Evolutionary conservation across 225 moss, liverwort and hornwort species (phyloP).

Genomic region (Lunularia cruciata): DNA sequence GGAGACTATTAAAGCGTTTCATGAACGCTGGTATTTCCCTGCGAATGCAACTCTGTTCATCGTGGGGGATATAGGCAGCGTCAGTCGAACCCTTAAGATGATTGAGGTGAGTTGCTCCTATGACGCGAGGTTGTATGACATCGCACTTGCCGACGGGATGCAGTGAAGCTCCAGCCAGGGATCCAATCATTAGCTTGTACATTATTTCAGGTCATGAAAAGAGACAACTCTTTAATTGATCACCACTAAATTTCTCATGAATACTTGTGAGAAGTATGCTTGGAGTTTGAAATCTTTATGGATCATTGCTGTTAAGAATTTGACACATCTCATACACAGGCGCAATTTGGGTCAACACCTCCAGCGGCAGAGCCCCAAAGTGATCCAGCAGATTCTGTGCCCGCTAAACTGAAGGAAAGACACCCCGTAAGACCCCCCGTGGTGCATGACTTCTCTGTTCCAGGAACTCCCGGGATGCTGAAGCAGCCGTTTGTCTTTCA

Average conservation of each 20-base stretch:
- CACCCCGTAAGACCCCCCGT: slow-evolving; percentile 88
- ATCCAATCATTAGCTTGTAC: too few species aligned
- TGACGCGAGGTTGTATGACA: neutral
- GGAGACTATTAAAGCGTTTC: slow-evolving; percentile 94
- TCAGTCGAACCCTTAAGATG: slow-evolving; percentile 95
- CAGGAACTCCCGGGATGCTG: slow-evolving; percentile 54
- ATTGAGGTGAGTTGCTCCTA: slow-evolving; percentile 68
- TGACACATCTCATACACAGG: slow-evolving; percentile 37
- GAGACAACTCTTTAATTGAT: too few species aligned
- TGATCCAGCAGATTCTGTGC: slow-evolving; percentile 39
- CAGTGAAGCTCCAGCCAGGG: neutral
- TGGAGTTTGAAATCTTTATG: neutral
- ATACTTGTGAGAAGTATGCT: neutral
- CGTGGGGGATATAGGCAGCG: slow-evolving; percentile 96
- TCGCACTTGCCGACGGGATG: neutral
- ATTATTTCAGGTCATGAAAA: neutral
- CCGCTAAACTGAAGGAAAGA: slow-evolving; percentile 63
- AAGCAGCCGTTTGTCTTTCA: slow-evolving; percentile 93
- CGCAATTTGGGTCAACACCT: slow-evolving; percentile 88
- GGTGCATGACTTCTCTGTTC: slow-evolving; percentile 81
- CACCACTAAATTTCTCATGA: neutral
- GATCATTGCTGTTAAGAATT: neutral
- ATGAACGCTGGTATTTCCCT: slow-evolving; percentile 99
- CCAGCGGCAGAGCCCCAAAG: slow-evolving; percentile 57
- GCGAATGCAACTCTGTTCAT: slow-evolving; percentile 99